Conservation (phyloP, 768 basidiomycete genomes). For the Astraeus odoratus region DNA sequence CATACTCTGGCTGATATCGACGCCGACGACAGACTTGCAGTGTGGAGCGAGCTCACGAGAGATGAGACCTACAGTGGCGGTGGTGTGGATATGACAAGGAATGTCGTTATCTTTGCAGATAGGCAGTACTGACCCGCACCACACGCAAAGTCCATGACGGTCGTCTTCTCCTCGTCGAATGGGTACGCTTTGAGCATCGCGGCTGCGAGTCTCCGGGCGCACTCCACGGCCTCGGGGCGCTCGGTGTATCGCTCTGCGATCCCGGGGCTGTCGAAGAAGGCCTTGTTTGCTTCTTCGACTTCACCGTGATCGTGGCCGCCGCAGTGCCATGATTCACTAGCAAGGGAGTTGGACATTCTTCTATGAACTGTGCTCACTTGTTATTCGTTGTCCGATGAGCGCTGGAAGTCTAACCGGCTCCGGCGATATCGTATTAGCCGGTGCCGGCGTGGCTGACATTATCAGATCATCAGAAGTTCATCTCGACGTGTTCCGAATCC, state of each 20-base stretch:
- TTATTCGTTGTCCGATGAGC: no score
- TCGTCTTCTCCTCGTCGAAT: constrained; percentile 51
- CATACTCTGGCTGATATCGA: constrained; percentile 68
- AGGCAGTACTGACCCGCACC: constrained; percentile 45
- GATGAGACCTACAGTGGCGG: constrained; percentile 42
- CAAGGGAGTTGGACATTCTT: no score
- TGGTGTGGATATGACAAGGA: not conserved
- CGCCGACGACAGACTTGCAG: constrained; percentile 58
- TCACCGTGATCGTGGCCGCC: not conserved
- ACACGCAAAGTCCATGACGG: constrained; percentile 69
- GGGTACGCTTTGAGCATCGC: constrained; percentile 31
- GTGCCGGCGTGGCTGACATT: no score
- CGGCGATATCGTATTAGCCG: no score
- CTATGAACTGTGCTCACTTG: not conserved
- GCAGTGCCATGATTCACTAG: no score
- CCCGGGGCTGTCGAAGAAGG: constrained; percentile 17
- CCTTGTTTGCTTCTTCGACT: constrained; percentile 19
- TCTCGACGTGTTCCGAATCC: no score
- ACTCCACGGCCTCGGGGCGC: constrained; percentile 11
- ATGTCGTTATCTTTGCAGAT: not conserved
- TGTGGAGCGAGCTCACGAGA: constrained; percentile 56
- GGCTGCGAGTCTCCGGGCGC: constrained; percentile 17
- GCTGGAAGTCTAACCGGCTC: no score
- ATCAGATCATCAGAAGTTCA: no score
- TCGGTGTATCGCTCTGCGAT: constrained; percentile 20